phyloP scores from a whole-genome alignment of 768 basidiomycete species.

The Suillus bovinus region DNA sequence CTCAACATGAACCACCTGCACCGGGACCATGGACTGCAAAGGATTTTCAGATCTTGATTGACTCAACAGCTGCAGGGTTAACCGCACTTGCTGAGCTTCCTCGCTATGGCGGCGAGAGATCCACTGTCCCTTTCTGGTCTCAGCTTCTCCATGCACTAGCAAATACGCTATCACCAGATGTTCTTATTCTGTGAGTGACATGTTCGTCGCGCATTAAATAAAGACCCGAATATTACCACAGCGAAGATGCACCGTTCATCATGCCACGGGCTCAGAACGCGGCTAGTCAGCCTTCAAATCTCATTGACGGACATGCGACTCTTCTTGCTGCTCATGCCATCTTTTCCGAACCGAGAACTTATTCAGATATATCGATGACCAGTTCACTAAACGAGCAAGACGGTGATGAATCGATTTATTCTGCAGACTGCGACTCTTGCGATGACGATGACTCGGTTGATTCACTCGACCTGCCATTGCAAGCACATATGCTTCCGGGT shows the following conservation, averaged over 20 bases:
- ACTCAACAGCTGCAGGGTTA: too few species aligned
- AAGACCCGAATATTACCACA: neutral
- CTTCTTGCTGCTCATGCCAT: neutral
- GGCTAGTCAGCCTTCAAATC: neutral
- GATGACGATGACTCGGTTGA: neutral
- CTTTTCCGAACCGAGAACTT: neutral
- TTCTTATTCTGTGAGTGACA: neutral
- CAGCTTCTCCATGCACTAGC: neutral
- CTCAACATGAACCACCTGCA: too few species aligned
- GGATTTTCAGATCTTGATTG: too few species aligned
- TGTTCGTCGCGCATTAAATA: neutral
- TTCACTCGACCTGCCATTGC: slow-evolving; percentile 8
- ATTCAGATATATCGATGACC: too few species aligned
- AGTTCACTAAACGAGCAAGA: neutral
- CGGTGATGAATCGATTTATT: neutral
- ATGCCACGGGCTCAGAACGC: neutral
- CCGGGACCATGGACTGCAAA: too few species aligned
- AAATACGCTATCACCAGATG: neutral
- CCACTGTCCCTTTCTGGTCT: neutral
- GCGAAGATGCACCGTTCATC: slow-evolving; percentile 1
- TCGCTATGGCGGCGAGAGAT: too few species aligned
- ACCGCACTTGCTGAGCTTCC: too few species aligned
- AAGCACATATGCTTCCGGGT: slow-evolving; percentile 4
- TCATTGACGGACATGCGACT: neutral
- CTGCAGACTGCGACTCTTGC: neutral